These are phyloP conservation scores for Venturiaceae sp. DNA, from an alignment of 2,329 filamentous ascomycete genomes.

Conservation along the genomic window DNA sequence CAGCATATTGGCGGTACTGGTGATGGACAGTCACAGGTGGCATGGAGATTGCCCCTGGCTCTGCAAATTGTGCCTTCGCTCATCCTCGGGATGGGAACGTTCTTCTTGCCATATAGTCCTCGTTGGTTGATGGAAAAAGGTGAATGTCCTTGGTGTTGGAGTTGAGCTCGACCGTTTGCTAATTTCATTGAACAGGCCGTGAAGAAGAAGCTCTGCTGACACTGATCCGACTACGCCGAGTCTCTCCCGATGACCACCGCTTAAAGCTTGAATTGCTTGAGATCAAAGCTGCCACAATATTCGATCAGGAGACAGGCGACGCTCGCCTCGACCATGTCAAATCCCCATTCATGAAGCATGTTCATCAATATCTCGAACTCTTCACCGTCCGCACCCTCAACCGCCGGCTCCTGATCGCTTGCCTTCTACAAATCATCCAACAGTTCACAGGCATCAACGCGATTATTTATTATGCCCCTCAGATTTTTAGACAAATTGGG, in stretches of 20 bases:
- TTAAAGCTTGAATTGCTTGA: conserved; percentile 49
- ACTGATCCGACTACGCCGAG: conserved; percentile 41
- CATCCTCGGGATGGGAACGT: conserved; percentile 31
- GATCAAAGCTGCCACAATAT: conserved; percentile 45
- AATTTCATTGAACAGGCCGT: background rate
- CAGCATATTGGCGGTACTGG: conserved; percentile 9
- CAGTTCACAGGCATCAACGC: conserved; percentile 6
- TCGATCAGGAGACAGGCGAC: conserved; percentile 4
- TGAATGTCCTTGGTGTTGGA: background rate
- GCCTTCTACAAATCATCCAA: conserved; percentile 8
- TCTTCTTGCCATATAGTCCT: conserved; percentile 30
- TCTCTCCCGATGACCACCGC: conserved; percentile 46
- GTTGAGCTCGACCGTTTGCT: conserved; percentile 12
- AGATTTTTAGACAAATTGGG: conserved; percentile 1
- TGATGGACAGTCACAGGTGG: background rate
- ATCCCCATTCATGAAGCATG: background rate
- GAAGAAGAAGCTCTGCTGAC: background rate
- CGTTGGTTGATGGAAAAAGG: conserved; percentile 6
- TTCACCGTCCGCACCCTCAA: conserved; percentile 1
- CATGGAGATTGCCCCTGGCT: conserved; percentile 30
- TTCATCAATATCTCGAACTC: conserved; percentile 3
- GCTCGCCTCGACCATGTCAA: conserved; percentile 3
- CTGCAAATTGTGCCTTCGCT: conserved; percentile 36
- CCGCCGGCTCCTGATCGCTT: conserved; percentile 4
- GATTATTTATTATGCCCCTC: background rate